phyloP scores from a whole-genome alignment of 169 alveolate genomes.

The Plasmodium berghei region DNA sequence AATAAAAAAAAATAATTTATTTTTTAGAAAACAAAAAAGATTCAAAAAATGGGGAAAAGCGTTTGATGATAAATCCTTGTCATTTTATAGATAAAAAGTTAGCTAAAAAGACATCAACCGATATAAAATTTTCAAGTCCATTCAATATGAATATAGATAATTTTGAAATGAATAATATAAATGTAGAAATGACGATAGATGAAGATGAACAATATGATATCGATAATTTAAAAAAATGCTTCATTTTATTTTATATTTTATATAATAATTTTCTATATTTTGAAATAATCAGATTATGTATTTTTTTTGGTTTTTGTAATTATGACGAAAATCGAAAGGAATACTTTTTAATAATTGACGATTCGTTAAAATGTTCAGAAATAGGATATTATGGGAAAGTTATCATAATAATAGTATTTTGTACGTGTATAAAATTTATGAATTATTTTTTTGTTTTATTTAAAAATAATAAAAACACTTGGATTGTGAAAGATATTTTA shows the following conservation, averaged over 20 bases:
- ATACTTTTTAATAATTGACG: conserved; percentile 40
- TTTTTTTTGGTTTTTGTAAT: conserved; percentile 67
- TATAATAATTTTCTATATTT: conserved; percentile 68
- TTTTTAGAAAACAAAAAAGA: too few relatives aligned
- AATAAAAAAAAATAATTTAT: too few relatives aligned
- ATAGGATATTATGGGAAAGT: conserved; percentile 32
- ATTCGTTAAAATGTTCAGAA: conserved; percentile 50
- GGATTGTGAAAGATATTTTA: conserved; percentile 5
- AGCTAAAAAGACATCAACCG: too few relatives aligned
- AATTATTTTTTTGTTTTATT: conserved; percentile 25
- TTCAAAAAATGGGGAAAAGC: too few relatives aligned
- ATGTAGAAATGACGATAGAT: too few relatives aligned
- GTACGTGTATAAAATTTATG: conserved; percentile 41
- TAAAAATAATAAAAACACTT: conserved; percentile 13
- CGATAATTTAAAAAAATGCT: background rate
- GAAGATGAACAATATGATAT: too few relatives aligned
- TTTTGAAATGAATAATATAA: background rate
- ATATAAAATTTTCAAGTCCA: too few relatives aligned
- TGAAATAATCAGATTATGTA: conserved; percentile 62
- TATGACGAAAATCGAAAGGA: conserved; percentile 56
- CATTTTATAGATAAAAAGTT: too few relatives aligned
- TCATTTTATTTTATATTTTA: conserved; percentile 27
- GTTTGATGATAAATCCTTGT: too few relatives aligned
- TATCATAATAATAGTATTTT: conserved; percentile 42
- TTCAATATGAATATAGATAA: too few relatives aligned